Evolutionary conservation across 257 asterid genomes (phyloP), one percentile per base, ranked within the genome.

Genomic region (Przewalskia tangutica): DNA sequence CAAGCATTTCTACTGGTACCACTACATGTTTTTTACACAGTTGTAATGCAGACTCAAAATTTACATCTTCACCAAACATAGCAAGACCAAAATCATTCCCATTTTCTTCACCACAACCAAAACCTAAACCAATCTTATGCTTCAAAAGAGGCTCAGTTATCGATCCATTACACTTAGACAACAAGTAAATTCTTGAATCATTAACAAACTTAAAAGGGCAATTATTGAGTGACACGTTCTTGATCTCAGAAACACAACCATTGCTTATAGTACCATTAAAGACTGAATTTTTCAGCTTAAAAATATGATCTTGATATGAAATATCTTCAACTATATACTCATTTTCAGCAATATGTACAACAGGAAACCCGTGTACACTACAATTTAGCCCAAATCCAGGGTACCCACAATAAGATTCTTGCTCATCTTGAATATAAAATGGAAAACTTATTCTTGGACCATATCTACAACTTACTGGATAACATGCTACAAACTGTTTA

Each of bases 391-490:
- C 79, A 76, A 90, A 88, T 11, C 83, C 89, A 38, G 88, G 87
- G 71, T 12, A 84, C 6, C 93, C 96, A 81, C 98, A 92, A 36
- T 86, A 88, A 0, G 89, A 18, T 79, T 89, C 80, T 68, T 90
- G 93, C 23, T 0, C 0, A 38, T 56, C 78, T 54, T 42, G 54
- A 50, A 93, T 77, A 40, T 81, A 82, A 83, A 93, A 93, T 4
- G 98, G 98, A 81, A 85, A 93, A 56, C 87, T 90, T 65, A 93
- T 85, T 32, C 3, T 83, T 18, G 89, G 92, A 77, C 93, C 93
- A 54, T 58, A 4, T 4, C 80, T 82, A 46, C 96, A 92, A 7
- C 18, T 65, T 12, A 20, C 71, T 12, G 91, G 84, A 13, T 6
- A 70, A 77, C 98, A 93, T 6, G 86, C 88, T 77, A 84, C 88